Conservation (phyloP, 140 eudicot genomes). For the Ambrosia hybrid region DNA sequence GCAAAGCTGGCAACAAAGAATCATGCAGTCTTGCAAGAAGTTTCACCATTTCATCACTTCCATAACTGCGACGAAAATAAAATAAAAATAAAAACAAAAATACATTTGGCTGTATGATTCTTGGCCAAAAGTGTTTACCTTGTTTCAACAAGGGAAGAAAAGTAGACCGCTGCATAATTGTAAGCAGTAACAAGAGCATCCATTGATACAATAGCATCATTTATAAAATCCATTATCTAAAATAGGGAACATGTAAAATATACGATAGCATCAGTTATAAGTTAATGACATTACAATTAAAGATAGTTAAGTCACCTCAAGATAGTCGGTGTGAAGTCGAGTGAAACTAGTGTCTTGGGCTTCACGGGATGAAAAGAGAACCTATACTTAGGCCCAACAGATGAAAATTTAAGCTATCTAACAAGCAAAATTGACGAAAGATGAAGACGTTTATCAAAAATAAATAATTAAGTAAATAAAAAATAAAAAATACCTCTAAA, state of each 20-base stretch:
- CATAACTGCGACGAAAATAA: slow-evolving; percentile 15
- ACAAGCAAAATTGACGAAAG: background rate
- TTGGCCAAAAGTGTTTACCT: slow-evolving; percentile 35
- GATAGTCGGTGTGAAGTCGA: slow-evolving; percentile 65
- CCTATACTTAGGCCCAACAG: slow-evolving; percentile 48
- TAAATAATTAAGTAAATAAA: too few relatives aligned
- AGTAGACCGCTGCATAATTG: slow-evolving; percentile 68
- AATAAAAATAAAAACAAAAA: background rate
- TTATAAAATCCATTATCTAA: slow-evolving; percentile 88
- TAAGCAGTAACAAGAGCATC: slow-evolving; percentile 67
- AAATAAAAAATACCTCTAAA: slow-evolving; percentile 55
- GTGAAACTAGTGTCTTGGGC: slow-evolving; percentile 47
- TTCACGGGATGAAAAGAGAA: slow-evolving; percentile 56
- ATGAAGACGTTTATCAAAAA: background rate
- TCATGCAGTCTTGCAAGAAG: slow-evolving; percentile 15
- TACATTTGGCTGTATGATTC: background rate
- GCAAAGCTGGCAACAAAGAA: slow-evolving; percentile 20
- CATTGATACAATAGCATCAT: slow-evolving; percentile 59
- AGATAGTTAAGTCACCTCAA: slow-evolving; percentile 57
- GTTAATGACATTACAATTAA: background rate
- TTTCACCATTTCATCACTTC: slow-evolving; percentile 17
- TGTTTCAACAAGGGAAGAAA: slow-evolving; percentile 62
- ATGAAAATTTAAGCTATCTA: slow-evolving; percentile 3
- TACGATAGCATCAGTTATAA: background rate
- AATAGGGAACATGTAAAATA: background rate